Percentiles rank a stretch among this genome's conserved stretches.
Evolutionary conservation across 2,329 filamentous ascomycete genomes (phyloP).

Genomic region (Dactylellina drechsleri): DNA sequence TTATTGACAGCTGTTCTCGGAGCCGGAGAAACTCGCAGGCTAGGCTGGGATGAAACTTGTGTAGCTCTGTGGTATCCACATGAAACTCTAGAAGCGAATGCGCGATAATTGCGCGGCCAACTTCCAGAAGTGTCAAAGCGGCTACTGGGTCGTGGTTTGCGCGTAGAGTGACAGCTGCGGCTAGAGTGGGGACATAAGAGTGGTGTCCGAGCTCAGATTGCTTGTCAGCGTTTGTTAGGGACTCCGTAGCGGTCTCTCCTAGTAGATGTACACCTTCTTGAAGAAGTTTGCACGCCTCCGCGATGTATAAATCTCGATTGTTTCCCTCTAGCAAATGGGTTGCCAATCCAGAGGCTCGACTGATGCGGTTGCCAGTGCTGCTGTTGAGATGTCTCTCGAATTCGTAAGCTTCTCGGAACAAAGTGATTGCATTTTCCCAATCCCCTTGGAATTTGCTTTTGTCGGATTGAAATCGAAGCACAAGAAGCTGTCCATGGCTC

Average conservation of each 20-base stretch:
- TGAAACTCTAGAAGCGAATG: conserved; percentile 1
- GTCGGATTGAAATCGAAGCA: too few relatives aligned
- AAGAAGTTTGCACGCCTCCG: neutral
- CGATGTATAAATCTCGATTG: neutral
- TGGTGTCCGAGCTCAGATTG: neutral
- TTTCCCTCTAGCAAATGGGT: neutral
- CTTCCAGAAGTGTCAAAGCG: neutral
- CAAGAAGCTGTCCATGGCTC: too few relatives aligned
- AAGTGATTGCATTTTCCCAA: too few relatives aligned
- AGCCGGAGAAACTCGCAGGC: conserved; percentile 43
- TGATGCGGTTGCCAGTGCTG: neutral
- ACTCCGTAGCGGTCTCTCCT: neutral
- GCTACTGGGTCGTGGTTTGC: neutral
- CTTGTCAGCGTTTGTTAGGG: conserved; percentile 5
- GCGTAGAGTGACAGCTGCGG: neutral
- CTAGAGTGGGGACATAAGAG: neutral
- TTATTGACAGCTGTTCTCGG: conserved; percentile 20
- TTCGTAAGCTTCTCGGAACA: too few relatives aligned
- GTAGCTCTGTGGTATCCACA: neutral
- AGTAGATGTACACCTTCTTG: neutral
- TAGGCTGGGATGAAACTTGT: conserved; percentile 15
- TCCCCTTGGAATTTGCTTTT: too few relatives aligned
- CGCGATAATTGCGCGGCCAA: neutral
- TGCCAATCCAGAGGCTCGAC: conserved; percentile 2
- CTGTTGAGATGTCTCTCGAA: neutral